Conservation (phyloP, 805 yeast genomes). For the Sugiyamaella lignohabitans region DNA sequence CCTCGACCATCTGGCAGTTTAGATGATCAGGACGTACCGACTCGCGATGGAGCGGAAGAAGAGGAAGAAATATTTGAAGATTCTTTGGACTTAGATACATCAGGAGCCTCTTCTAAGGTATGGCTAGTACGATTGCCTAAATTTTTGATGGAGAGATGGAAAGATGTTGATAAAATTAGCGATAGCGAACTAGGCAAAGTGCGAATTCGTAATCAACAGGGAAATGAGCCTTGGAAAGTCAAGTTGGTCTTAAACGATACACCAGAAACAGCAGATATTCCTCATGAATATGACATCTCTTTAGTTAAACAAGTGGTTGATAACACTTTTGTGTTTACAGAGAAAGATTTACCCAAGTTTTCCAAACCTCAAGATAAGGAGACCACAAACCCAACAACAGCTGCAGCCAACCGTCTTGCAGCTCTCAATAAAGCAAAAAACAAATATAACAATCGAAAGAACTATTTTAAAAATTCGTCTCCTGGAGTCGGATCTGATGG, state of each 20-base stretch:
- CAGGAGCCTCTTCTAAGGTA: constrained; percentile 58
- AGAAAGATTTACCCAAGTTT: constrained; percentile 56
- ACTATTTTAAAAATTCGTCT: neutral
- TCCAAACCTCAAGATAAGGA: constrained; percentile 29
- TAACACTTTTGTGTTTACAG: constrained; percentile 83
- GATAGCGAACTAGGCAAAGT: constrained; percentile 78
- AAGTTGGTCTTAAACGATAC: constrained; percentile 33
- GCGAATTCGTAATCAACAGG: constrained; percentile 42
- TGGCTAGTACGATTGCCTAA: constrained; percentile 92
- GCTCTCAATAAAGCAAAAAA: neutral
- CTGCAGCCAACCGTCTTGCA: constrained; percentile 2
- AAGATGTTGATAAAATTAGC: constrained; percentile 49
- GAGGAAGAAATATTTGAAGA: constrained; percentile 48
- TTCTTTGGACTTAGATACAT: constrained; percentile 69
- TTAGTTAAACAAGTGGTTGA: constrained; percentile 73
- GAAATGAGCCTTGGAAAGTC: constrained; percentile 28
- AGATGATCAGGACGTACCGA: constrained; percentile 27
- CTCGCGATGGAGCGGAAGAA: no score
- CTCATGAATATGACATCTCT: constrained; percentile 76
- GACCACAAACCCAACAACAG: neutral
- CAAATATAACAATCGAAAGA: neutral
- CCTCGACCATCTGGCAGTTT: constrained; percentile 23
- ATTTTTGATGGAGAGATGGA: constrained; percentile 78
- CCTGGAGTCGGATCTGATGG: neutral
- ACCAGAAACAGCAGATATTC: constrained; percentile 51